A percentile compares a stretch with the other conserved stretches of the same genome.
Evolutionary conservation across 305 asterid genomes (phyloP).

Genomic region (Fraxinus paxiana): DNA sequence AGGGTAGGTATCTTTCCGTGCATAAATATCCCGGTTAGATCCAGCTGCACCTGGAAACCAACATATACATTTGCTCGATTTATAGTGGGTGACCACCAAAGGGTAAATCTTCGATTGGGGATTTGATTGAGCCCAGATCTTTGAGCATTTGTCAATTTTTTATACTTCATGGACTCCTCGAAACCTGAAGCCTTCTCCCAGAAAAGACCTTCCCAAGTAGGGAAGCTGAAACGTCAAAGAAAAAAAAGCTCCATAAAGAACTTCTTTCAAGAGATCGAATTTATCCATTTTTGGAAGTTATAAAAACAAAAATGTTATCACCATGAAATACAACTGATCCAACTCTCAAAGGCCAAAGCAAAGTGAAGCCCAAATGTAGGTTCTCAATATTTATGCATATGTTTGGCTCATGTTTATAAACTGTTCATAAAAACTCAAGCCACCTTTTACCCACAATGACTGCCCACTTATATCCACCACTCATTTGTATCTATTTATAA

Average conservation of each 20-base stretch:
- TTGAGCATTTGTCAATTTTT: constrained; percentile 95
- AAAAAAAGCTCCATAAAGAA: not conserved
- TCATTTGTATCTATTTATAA: not conserved
- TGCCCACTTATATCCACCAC: not conserved
- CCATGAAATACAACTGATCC: not conserved
- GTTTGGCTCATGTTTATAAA: not conserved
- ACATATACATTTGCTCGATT: constrained; percentile 96
- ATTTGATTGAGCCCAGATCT: constrained; percentile 98
- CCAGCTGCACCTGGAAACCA: constrained; percentile 99
- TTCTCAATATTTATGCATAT: not conserved
- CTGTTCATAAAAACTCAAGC: not conserved
- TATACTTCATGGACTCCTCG: constrained; percentile 99
- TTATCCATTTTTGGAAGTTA: not conserved
- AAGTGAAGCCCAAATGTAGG: not conserved
- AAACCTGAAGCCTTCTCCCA: constrained; percentile 99
- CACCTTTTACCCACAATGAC: not conserved
- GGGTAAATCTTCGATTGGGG: constrained; percentile 93
- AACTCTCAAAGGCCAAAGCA: not conserved
- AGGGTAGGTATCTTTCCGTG: constrained; percentile 98
- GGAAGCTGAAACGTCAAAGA: constrained; percentile 62
- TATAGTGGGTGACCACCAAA: constrained; percentile 99
- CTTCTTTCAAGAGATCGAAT: not conserved
- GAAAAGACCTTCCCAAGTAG: constrained; percentile 99
- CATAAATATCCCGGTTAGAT: constrained; percentile 97
- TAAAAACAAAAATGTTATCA: not conserved